phyloP scores from a whole-genome alignment of 2,329 filamentous ascomycete species.

The Cercospora sp. region DNA sequence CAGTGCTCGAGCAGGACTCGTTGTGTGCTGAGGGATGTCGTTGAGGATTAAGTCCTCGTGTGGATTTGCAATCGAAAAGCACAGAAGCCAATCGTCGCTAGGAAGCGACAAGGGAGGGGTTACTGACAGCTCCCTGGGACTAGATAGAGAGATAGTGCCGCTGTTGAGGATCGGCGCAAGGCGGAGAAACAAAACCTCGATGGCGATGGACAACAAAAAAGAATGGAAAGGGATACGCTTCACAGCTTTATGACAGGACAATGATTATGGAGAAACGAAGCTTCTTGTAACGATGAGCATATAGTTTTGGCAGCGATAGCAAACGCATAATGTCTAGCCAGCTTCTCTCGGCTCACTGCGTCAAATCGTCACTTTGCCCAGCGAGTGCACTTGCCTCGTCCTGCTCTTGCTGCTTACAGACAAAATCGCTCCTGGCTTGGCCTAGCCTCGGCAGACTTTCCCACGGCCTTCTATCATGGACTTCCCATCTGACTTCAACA shows the following conservation, averaged over 20 bases:
- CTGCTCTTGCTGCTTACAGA: neutral
- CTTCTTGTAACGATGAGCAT: neutral
- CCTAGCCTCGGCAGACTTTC: neutral
- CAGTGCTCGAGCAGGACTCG: neutral
- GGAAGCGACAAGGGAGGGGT: neutral
- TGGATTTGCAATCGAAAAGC: neutral
- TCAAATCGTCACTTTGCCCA: neutral
- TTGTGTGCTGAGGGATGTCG: neutral
- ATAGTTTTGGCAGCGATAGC: neutral
- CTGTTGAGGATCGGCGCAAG: neutral
- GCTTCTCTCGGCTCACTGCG: neutral
- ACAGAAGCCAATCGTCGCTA: neutral
- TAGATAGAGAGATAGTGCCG: neutral
- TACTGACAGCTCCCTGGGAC: neutral
- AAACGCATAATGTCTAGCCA: conserved; percentile 1
- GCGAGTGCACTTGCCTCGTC: neutral
- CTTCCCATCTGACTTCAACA: neutral
- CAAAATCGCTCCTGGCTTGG: neutral
- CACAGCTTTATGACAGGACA: conserved; percentile 3
- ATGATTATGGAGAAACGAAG: neutral
- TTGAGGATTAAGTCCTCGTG: neutral
- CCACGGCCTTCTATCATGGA: neutral
- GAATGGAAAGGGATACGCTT: neutral
- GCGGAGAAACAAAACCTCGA: neutral
- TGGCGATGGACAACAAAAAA: neutral